These are phyloP conservation scores for Rhizopus arrhizus DNA, from an alignment of 371 early-diverging fungal species.

Conservation along the genomic window DNA sequence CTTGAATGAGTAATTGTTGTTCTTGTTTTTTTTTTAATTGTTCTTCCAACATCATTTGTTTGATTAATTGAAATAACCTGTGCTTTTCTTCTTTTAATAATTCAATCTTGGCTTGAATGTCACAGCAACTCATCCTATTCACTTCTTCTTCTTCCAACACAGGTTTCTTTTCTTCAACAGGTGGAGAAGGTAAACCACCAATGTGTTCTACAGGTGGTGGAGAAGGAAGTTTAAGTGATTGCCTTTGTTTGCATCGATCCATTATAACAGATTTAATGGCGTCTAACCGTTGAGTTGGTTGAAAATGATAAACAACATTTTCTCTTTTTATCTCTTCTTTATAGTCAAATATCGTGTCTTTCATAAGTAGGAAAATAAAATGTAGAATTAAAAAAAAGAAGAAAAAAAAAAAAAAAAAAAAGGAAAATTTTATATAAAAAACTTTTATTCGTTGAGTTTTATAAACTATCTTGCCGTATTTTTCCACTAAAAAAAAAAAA, in stretches of 20 bases:
- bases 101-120: constrained; percentile 22
- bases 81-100: constrained; percentile 31
- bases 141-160: constrained; percentile 1
- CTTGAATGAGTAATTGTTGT: constrained; percentile 4
- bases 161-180: constrained; percentile 28
- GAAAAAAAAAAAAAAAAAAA: constrained; percentile 18
- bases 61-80: constrained; percentile 27
- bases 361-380: constrained; percentile 9
- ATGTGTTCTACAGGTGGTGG: constrained; percentile 12
- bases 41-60: constrained; percentile 24
- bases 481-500: constrained; percentile 8
- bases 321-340: constrained; percentile 17
- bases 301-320: constrained; percentile 21
- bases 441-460: constrained; percentile 30
- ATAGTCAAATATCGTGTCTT: constrained; percentile 17
- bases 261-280: constrained; percentile 25
- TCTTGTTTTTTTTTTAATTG: constrained; percentile 17
- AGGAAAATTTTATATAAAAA: constrained; percentile 25
- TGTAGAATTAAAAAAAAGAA: background rate
- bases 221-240: background rate
- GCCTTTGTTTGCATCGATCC: constrained; percentile 16
- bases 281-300: constrained; percentile 16
- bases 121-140: constrained; percentile 8
- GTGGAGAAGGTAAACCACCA: constrained; percentile 33
- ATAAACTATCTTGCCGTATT: background rate